phyloP scores from a whole-genome alignment of 2,329 filamentous ascomycete genomes.

The Exophiala spinifera region DNA sequence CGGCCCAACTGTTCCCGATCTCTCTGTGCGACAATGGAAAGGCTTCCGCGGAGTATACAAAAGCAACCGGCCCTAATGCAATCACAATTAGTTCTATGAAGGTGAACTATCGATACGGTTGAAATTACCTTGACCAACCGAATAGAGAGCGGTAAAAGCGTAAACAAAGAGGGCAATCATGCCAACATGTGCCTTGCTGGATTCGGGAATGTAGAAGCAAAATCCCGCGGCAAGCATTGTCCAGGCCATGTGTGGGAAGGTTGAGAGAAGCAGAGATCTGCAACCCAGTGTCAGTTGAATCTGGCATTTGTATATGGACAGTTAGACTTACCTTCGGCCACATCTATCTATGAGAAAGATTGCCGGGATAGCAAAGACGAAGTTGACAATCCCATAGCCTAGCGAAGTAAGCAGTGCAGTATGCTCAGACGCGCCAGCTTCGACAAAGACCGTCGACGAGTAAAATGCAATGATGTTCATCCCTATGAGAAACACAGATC shows the following conservation, averaged over 20 bases:
- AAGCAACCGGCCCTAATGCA: slow-evolving; percentile 52
- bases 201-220: slow-evolving; percentile 50
- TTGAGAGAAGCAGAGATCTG: slow-evolving; percentile 49
- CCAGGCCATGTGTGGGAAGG: slow-evolving; percentile 52
- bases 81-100: too few relatives aligned
- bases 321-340: slow-evolving; percentile 54
- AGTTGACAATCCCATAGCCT: slow-evolving; percentile 59
- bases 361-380: slow-evolving; percentile 57
- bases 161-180: slow-evolving; percentile 58
- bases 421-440: slow-evolving; percentile 44
- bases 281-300: too few relatives aligned
- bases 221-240: slow-evolving; percentile 48
- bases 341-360: slow-evolving; percentile 58
- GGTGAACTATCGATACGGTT: slow-evolving; percentile 39
- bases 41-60: slow-evolving; percentile 49
- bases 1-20: slow-evolving; percentile 43
- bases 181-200: slow-evolving; percentile 42
- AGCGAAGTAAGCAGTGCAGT: slow-evolving; percentile 53
- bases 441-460: slow-evolving; percentile 48
- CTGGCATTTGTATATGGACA: too few relatives aligned
- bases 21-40: slow-evolving; percentile 52
- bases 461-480: slow-evolving; percentile 48
- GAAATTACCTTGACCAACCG: too few relatives aligned
- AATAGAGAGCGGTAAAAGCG: slow-evolving; percentile 30
- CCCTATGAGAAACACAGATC: too few relatives aligned